Percentiles rank a stretch among this genome's conserved stretches.
Evolutionary conservation across 768 basidiomycete species (phyloP).

Genomic region (Melanogaster broomeanus): DNA sequence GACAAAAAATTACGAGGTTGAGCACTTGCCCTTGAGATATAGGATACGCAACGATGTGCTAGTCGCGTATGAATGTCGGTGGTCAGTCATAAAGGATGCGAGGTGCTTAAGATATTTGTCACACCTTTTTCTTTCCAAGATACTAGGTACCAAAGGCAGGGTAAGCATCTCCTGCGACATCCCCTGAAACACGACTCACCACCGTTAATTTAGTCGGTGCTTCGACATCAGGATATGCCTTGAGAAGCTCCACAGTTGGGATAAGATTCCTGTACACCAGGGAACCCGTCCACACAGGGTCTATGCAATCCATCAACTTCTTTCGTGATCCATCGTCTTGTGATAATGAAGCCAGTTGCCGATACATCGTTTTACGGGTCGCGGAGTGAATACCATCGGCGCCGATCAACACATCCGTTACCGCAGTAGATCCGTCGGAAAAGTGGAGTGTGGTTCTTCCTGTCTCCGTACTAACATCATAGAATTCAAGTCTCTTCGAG

Average conservation of each 20-base stretch:
- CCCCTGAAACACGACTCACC: slow-evolving; percentile 3
- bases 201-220: slow-evolving; percentile 26
- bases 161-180: neutral
- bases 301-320: slow-evolving; percentile 18
- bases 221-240: slow-evolving; percentile 34
- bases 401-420: slow-evolving; percentile 44
- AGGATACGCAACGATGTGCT: slow-evolving; percentile 45
- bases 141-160: slow-evolving; percentile 11
- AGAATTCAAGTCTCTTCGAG: slow-evolving; percentile 36
- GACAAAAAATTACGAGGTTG: slow-evolving; percentile 36
- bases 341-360: slow-evolving; percentile 9
- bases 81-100: neutral
- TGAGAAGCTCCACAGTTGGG: slow-evolving; percentile 25
- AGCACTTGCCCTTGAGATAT: slow-evolving; percentile 37
- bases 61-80: neutral
- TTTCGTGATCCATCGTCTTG: slow-evolving; percentile 5
- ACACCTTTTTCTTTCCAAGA: slow-evolving; percentile 22
- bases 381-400: slow-evolving; percentile 46
- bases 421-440: slow-evolving; percentile 34
- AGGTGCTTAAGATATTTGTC: neutral
- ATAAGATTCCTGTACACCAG: slow-evolving; percentile 41
- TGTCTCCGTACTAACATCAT: slow-evolving; percentile 19
- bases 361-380: slow-evolving; percentile 29
- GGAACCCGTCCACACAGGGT: slow-evolving; percentile 42
- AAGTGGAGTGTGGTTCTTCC: slow-evolving; percentile 36